Evolutionary conservation across 805 yeast species (phyloP), one percentile per base, ranked within the genome.

Genomic region (Starmerella asiatica): DNA sequence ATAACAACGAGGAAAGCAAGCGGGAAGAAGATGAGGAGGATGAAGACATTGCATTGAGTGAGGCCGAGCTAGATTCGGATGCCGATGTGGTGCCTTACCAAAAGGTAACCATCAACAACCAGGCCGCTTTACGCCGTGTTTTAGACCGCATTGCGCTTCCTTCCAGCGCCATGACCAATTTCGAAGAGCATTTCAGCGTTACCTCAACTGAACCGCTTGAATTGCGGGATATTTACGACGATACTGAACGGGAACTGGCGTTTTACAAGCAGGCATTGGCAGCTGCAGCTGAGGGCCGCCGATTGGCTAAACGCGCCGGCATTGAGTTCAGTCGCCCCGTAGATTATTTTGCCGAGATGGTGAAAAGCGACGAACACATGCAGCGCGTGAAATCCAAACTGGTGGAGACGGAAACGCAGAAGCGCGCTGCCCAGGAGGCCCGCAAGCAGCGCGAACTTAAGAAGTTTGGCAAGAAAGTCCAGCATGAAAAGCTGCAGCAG

Each of bases 341-440:
- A 54, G 98, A 91, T 59, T 91, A 83, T 61, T 91, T 91, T 64
- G 99, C 98, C 16, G 98, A 91, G 63, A 91, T 91, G 98, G 82
- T 85, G 44, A 91, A 91, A 66, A 78, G 86, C 39, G 98, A 91
- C 61, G 95, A 84, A 60, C 99, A 91, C 62, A 91, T 91, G 98
- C 95, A 84, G 56, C 82, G 75, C 62, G 71, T 91, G 56, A 85
- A 83, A 68, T 64, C 68, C 55, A 84, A 82, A 62, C 69, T 88
- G 52, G 68, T 85, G 32, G 70, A 74, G 48, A 95, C 84, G 58
- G 75, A 73, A 31, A 63, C 69, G 5, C 50, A 57, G 21, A 83
- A 83, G 74, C 81, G 79, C 62, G 94, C 94, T 1, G 70, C 85
- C 39, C 88, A 82, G 62, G 95, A 85, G 39, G 94, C 96, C 23